Base-by-base conservation (phyloP, 345 rosid genomes). In the Camelina hispida region DNA sequence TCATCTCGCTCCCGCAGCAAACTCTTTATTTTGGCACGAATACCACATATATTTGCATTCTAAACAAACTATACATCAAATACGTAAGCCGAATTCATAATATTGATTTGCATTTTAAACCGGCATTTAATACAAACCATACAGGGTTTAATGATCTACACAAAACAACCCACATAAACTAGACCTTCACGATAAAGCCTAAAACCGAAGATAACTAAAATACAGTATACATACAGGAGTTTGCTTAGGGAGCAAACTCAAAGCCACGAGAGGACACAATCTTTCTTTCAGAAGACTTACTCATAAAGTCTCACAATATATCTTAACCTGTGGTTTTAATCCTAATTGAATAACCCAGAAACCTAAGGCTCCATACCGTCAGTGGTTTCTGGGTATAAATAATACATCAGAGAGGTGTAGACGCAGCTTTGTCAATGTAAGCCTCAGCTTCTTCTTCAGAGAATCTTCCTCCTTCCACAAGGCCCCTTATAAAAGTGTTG, bases 401-500 rank as follows among this genome's bases (percentile, higher is more conserved):
- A 66, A 65, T 71, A 57, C 20, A 74, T 78, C 2, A 85, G 23
- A 91, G 72, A 68, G 86, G 87, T 72, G 79, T 84, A 16, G 80
- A 53, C 10, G 87, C 72, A 62, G 96, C 97, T 69, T 78, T 82
- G 10, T 80, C 46, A 55, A 95, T 84, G 81, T 92, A 92, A 59
- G 89, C 82, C 59, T 0, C 9, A 75, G 97, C 97, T 69, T 81
- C 87, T 76, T 83, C 85, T 78, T 83, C 73, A 5, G 89, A 81
- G 17, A 91, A 80, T 68, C 84, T 87, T 58, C 78, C 82, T 20
- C 97, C 97, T 89, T 87, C 90, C 14, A 90, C 89, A 73, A 95
- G 82, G 17, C 93, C 99, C 68, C 46, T 85, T 58, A 85, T 20
- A 34, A 95, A 68, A 38, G 84, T 80, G 42, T 81, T 61, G 7